Evolutionary conservation across 306 rosid species (phyloP).

Genomic region (Vigna hirtella): DNA sequence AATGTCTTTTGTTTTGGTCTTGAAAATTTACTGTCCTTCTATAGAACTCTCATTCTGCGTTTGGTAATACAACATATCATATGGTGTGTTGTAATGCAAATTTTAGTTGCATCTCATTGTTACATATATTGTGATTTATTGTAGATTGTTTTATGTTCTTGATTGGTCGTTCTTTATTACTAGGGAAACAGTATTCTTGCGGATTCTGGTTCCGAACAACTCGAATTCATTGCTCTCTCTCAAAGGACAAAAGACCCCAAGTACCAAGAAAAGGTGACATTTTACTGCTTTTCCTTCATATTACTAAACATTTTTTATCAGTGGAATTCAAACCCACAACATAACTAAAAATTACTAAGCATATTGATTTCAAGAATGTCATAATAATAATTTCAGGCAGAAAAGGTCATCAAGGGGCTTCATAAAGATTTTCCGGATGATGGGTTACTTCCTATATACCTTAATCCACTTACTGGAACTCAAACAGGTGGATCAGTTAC

Average conservation of each 20-base stretch:
- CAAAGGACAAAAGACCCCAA: constrained; percentile 90
- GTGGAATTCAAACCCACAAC: no score
- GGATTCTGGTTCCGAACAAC: constrained; percentile 98
- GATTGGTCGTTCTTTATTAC: constrained; percentile 44
- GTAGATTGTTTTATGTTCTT: constrained; percentile 21
- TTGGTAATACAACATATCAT: no score
- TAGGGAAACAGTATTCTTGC: constrained; percentile 94
- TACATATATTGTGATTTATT: background rate
- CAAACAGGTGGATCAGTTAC: constrained; percentile 67
- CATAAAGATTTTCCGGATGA: constrained; percentile 73
- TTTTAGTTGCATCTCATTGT: constrained; percentile 26
- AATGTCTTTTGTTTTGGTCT: background rate
- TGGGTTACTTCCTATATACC: constrained; percentile 86
- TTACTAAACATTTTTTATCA: no score
- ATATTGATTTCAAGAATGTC: constrained; percentile 9
- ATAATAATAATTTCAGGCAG: constrained; percentile 53
- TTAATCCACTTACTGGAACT: constrained; percentile 74
- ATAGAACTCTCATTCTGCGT: no score
- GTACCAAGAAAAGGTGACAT: constrained; percentile 76
- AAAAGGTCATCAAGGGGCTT: constrained; percentile 72
- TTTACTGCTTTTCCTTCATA: background rate
- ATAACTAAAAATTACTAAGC: background rate
- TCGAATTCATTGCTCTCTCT: constrained; percentile 95
- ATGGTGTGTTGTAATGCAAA: background rate
- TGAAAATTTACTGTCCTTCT: no score